Percentiles rank a stretch among this genome's conserved stretches.
These are phyloP conservation scores for Solanum pennellii DNA, from an alignment of 257 asterid genomes.

Conservation along the genomic window DNA sequence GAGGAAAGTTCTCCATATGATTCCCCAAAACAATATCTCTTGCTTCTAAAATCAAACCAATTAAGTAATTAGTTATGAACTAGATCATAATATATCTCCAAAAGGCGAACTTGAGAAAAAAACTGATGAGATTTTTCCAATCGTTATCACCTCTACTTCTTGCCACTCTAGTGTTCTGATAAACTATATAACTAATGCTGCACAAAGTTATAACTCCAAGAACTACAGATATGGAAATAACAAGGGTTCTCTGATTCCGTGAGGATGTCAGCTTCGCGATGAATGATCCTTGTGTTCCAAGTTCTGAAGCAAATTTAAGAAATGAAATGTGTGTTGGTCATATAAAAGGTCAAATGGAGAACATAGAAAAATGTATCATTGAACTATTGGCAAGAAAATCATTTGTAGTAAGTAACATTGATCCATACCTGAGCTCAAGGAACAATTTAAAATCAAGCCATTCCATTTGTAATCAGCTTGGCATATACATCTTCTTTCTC, in stretches of 20 bases:
- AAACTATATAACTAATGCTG: slow-evolving; percentile 11
- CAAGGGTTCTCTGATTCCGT: neutral
- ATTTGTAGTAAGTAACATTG: neutral
- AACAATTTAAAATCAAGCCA: slow-evolving; percentile 4
- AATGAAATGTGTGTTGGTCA: neutral
- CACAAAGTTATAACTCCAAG: slow-evolving; percentile 10
- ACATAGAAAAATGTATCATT: neutral
- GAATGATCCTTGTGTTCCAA: neutral
- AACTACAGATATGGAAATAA: neutral
- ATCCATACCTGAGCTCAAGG: slow-evolving; percentile 6
- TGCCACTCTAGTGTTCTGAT: slow-evolving; percentile 2
- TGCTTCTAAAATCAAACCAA: neutral
- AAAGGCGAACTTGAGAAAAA: neutral
- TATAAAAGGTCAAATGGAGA: neutral
- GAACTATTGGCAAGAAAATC: neutral
- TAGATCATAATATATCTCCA: neutral
- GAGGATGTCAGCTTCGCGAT: neutral
- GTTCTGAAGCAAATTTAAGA: neutral
- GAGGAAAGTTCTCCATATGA: neutral
- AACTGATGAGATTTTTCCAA: neutral
- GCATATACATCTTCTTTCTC: slow-evolving; percentile 14
- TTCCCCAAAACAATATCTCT: neutral
- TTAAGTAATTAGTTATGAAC: neutral
- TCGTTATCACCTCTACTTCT: slow-evolving; percentile 1
- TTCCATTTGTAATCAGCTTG: slow-evolving; percentile 11